Percentiles rank a stretch among this genome's conserved stretches.
Evolutionary conservation across 306 rosid species (phyloP).

Genomic region (Cercis canadensis): DNA sequence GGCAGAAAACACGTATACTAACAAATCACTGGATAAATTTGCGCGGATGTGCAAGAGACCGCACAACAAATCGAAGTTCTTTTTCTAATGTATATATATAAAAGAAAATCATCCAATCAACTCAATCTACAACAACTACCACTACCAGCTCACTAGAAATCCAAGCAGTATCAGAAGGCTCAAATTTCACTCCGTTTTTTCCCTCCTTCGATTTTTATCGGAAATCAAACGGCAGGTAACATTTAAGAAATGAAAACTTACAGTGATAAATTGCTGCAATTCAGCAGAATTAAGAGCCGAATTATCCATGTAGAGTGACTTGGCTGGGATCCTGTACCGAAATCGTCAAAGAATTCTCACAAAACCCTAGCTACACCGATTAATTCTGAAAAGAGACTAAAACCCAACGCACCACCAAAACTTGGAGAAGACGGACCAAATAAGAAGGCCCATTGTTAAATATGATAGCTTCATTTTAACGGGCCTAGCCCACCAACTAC

Average conservation of each 20-base stretch:
- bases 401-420: background rate
- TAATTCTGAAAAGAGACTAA: slow-evolving; percentile 5
- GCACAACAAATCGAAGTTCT: no score
- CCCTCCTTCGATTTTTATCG: background rate
- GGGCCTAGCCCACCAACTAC: no score
- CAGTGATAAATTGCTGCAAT: slow-evolving; percentile 67
- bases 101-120: no score
- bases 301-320: slow-evolving; percentile 65
- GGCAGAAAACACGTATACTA: no score
- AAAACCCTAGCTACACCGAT: slow-evolving; percentile 37
- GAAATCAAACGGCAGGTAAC: slow-evolving; percentile 13
- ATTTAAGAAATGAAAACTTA: slow-evolving; percentile 39
- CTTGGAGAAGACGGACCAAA: no score
- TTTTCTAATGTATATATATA: no score
- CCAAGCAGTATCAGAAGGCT: background rate
- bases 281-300: slow-evolving; percentile 66
- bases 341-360: slow-evolving; percentile 11
- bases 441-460: no score
- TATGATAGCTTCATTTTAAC: no score
- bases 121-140: slow-evolving; percentile 9
- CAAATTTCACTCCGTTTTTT: background rate
- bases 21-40: no score
- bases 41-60: no score
- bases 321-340: background rate
- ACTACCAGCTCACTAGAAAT: background rate